A percentile compares a stretch with the other conserved stretches of the same genome.
These are phyloP conservation scores for Boechera stricta DNA, from an alignment of 345 rosid species.

Conservation along the genomic window DNA sequence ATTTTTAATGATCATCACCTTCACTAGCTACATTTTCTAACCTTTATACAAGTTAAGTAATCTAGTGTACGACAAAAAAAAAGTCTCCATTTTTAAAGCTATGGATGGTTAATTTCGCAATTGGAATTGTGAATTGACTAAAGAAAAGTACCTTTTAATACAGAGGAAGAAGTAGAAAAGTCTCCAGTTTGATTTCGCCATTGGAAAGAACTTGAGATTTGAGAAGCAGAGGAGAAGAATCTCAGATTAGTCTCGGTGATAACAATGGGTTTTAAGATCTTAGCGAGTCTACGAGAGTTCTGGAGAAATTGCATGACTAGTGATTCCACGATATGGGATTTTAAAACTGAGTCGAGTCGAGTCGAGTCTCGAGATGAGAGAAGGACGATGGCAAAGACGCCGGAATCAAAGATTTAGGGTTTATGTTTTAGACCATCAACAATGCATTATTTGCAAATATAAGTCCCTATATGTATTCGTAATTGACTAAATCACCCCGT, in stretches of 20 bases:
- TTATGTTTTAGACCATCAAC: constrained; percentile 9
- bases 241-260: constrained; percentile 39
- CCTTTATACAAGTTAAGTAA: background rate
- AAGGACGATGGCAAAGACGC: constrained; percentile 3
- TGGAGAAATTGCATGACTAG: constrained; percentile 54
- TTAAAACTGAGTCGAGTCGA: constrained; percentile 7
- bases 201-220: constrained; percentile 36
- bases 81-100: background rate
- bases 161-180: constrained; percentile 23
- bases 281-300: constrained; percentile 51
- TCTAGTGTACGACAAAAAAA: background rate
- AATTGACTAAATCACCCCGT: background rate
- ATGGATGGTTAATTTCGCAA: background rate
- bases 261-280: constrained; percentile 46
- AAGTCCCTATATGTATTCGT: background rate
- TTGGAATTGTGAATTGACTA: background rate
- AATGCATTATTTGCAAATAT: background rate
- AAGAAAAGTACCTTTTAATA: constrained; percentile 44
- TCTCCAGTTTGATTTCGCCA: constrained; percentile 18
- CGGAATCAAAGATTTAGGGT: constrained; percentile 36
- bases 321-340: background rate
- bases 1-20: background rate
- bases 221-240: constrained; percentile 42
- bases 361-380: constrained; percentile 14
- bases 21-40: background rate